Percentiles rank a stretch among this genome's conserved stretches.
These are phyloP conservation scores for Trypanosoma caninum DNA, from an alignment of 208 protist genomes.

Conservation along the genomic window DNA sequence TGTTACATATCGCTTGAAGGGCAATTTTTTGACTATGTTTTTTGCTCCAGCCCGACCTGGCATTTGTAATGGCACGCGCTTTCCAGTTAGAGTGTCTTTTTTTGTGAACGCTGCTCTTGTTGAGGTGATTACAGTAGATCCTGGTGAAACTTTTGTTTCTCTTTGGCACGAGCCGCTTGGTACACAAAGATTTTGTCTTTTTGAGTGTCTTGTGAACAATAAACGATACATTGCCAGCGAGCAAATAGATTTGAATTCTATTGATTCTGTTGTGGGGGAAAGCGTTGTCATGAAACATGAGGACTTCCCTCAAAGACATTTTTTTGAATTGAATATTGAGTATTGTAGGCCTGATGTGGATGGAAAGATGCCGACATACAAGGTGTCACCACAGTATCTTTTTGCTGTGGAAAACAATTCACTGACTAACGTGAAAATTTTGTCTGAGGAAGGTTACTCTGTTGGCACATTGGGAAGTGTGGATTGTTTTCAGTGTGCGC, in stretches of 20 bases:
- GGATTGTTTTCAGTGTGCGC: not conserved
- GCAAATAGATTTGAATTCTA: conserved; percentile 3
- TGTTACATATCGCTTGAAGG: conserved; percentile 24
- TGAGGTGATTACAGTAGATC: conserved; percentile 10
- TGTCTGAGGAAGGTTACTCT: conserved; percentile 21
- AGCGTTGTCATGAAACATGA: conserved; percentile 27
- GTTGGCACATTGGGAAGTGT: conserved; percentile 24
- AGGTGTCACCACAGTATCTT: conserved; percentile 15
- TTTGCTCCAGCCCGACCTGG: conserved; percentile 12
- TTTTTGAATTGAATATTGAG: conserved; percentile 29
- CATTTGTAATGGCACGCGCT: conserved; percentile 27
- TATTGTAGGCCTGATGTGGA: not conserved
- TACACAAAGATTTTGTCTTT: conserved; percentile 8
- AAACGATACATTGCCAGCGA: conserved; percentile 12
- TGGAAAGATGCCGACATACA: not conserved
- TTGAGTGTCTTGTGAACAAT: conserved; percentile 12
- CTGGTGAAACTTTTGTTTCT: conserved; percentile 13
- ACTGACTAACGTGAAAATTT: conserved; percentile 18
- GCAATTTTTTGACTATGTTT: conserved; percentile 15
- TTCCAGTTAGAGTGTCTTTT: conserved; percentile 11
- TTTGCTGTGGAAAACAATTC: conserved; percentile 25
- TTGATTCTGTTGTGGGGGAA: conserved; percentile 7
- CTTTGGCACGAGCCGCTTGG: conserved; percentile 23
- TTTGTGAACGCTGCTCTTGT: conserved; percentile 5
- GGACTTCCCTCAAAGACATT: conserved; percentile 14